Evolutionary conservation across 345 rosid species (phyloP), one percentile per base, ranked within the genome.

Genomic region (Salix viminalis): DNA sequence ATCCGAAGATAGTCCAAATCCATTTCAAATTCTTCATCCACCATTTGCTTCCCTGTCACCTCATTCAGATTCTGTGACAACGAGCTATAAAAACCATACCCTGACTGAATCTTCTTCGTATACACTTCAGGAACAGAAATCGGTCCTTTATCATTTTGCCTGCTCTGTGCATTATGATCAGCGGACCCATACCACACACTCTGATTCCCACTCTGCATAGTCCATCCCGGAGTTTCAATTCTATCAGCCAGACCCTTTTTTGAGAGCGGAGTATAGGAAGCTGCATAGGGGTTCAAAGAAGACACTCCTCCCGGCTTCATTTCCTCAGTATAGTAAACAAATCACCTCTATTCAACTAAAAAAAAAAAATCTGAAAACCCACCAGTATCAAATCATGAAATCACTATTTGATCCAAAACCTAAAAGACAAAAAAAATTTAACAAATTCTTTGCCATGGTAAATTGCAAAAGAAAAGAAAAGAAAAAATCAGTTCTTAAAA

Each of bases 241-340:
- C 71, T 77, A 76, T 77, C 75, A 73, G 61, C 77, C 50, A 72
- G 66, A 50, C 70, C 90, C 82, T 97, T 89, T 85, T 86, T 90
- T 6, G 91, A 83, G 58, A 95, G 81, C 1, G 99, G 99, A 61
- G 88, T 74, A 64, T 93, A 95, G 10, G 96, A 84, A 41, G 90
- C 88, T 23, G 97, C 99, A 72, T 90, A 72, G 0, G 97, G 97
- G 72, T 95, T 95, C 88, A 95, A 77, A 6, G 92, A 36, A 66
- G 97, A 93, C 67, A 76, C 78, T 76, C 89, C 87, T 2, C 86
- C 87, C 1, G 86, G 83, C 86, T 86, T 90, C 99, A 92, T 93
- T 44, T 79, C 71, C 82, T 75, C 65, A 60, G 32, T 62, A 66
- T 15, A 60, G 52, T 67, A 46, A 65, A 64, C 13, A 76, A 24